Evolutionary conservation across 371 early-diverging fungal species (phyloP).

Genomic region (Rhizopus arrhizus): DNA sequence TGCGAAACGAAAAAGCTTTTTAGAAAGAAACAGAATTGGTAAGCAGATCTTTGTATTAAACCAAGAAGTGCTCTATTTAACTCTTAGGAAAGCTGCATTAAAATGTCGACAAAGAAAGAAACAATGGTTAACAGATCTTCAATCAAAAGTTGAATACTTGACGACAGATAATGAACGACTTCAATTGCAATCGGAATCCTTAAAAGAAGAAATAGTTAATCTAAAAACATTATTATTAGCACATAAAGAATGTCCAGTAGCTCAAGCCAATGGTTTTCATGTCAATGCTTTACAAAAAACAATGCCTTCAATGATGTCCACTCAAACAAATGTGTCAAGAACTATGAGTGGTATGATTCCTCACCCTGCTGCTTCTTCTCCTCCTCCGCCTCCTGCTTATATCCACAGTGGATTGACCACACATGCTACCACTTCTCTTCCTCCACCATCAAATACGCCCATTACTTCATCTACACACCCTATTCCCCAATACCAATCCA

Average conservation of each 20-base stretch:
- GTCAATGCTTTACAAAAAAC: slow-evolving; percentile 31
- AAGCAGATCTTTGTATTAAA: slow-evolving; percentile 4
- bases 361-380: no score
- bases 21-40: slow-evolving; percentile 86
- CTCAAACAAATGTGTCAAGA: not conserved
- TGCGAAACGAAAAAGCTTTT: slow-evolving; percentile 76
- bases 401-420: not conserved
- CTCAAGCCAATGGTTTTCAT: slow-evolving; percentile 65
- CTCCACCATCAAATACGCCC: not conserved
- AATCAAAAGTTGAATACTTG: slow-evolving; percentile 75
- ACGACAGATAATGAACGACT: slow-evolving; percentile 74
- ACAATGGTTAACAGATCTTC: slow-evolving; percentile 78
- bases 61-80: no score
- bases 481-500: slow-evolving; percentile 7
- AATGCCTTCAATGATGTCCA: slow-evolving; percentile 17
- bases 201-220: slow-evolving; percentile 76
- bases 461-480: slow-evolving; percentile 13
- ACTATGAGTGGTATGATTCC: not conserved
- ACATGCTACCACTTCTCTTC: not conserved
- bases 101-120: slow-evolving; percentile 92
- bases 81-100: slow-evolving; percentile 65
- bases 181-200: slow-evolving; percentile 61
- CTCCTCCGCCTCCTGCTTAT: not conserved
- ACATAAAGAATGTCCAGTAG: slow-evolving; percentile 66
- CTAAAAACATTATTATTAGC: slow-evolving; percentile 73